A percentile compares a stretch with the other conserved stretches of the same genome.
Evolutionary conservation across 129 eudicot genomes (phyloP).

Genomic region (Escallonia herrerae): DNA sequence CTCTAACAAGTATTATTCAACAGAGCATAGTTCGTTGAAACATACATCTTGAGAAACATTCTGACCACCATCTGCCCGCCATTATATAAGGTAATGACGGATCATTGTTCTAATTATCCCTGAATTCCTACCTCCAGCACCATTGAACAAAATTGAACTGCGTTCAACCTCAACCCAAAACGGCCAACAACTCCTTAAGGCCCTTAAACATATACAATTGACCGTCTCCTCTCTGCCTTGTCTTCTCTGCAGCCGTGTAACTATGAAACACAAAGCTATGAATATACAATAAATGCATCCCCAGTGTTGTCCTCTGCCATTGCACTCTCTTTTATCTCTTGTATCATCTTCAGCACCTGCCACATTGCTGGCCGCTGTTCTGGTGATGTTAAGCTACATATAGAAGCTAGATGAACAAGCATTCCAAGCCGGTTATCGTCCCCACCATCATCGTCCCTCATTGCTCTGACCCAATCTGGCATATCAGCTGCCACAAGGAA

Average conservation of each 20-base stretch:
- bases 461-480: slow-evolving; percentile 76
- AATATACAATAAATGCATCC: slow-evolving; percentile 30
- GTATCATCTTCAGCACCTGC: slow-evolving; percentile 81
- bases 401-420: slow-evolving; percentile 75
- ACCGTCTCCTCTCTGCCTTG: slow-evolving; percentile 8
- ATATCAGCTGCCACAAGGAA: slow-evolving; percentile 61
- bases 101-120: no score
- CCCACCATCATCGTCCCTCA: slow-evolving; percentile 62
- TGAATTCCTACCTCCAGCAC: no score
- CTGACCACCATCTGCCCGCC: background rate
- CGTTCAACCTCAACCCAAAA: no score
- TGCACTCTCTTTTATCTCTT: slow-evolving; percentile 68
- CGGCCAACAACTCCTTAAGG: no score
- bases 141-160: no score
- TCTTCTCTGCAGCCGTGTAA: slow-evolving; percentile 3
- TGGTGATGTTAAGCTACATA: slow-evolving; percentile 76
- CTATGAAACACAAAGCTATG: slow-evolving; percentile 9
- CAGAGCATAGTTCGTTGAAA: no score
- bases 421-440: slow-evolving; percentile 58
- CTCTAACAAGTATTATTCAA: no score
- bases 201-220: slow-evolving; percentile 5
- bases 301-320: slow-evolving; percentile 32
- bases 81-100: background rate
- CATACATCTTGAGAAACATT: background rate
- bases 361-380: slow-evolving; percentile 90